Conservation (phyloP, 495 filamentous ascomycete genomes). For the Aspergillus leporis region DNA sequence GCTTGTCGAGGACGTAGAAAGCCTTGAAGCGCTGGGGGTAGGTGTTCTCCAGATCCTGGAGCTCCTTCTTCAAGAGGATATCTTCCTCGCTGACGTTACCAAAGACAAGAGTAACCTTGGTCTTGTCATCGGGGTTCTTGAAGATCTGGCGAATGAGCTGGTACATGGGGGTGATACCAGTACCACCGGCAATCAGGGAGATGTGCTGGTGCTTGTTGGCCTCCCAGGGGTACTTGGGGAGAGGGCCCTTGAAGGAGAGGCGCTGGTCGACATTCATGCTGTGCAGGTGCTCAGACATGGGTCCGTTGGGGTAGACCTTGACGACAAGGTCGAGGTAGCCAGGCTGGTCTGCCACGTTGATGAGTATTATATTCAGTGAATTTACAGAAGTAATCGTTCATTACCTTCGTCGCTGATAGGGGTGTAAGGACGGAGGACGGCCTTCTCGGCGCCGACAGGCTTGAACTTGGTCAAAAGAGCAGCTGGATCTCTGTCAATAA, state of each 20-base stretch:
- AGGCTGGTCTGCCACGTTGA: slow-evolving; percentile 51
- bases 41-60: slow-evolving; percentile 80
- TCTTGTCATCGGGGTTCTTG: slow-evolving; percentile 93
- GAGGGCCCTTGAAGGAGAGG: slow-evolving; percentile 89
- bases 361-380: not conserved
- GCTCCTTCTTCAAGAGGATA: slow-evolving; percentile 83
- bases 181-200: slow-evolving; percentile 89
- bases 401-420: slow-evolving; percentile 83
- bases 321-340: slow-evolving; percentile 88
- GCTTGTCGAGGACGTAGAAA: slow-evolving; percentile 85
- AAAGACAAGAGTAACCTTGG: slow-evolving; percentile 92
- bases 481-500: slow-evolving; percentile 37
- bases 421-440: slow-evolving; percentile 87
- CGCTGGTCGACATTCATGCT: slow-evolving; percentile 74
- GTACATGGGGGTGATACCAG: slow-evolving; percentile 92
- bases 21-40: slow-evolving; percentile 91
- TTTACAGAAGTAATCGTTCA: slow-evolving; percentile 2
- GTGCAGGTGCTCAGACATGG: slow-evolving; percentile 90
- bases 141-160: slow-evolving; percentile 86
- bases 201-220: slow-evolving; percentile 95
- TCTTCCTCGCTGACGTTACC: slow-evolving; percentile 85
- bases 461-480: slow-evolving; percentile 88
- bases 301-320: slow-evolving; percentile 85
- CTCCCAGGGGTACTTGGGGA: slow-evolving; percentile 90
- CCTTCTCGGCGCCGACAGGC: slow-evolving; percentile 72